These are phyloP conservation scores for Lipomyces anomalus DNA, from an alignment of 805 yeast genomes.

Conservation along the genomic window DNA sequence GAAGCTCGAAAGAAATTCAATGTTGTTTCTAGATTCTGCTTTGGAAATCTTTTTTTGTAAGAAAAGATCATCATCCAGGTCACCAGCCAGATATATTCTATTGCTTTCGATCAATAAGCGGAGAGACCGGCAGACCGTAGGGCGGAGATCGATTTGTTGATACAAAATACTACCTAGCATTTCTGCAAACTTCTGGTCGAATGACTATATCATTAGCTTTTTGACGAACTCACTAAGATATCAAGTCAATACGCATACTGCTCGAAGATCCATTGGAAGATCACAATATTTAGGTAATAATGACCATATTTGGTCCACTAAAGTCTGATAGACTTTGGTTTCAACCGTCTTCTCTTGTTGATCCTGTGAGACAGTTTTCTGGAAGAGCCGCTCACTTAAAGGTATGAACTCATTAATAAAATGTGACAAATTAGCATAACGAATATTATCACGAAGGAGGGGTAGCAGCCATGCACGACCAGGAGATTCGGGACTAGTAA, in stretches of 20 bases:
- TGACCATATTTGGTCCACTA: slow-evolving; percentile 89
- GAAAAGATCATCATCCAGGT: slow-evolving; percentile 49
- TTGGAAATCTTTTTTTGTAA: slow-evolving; percentile 54
- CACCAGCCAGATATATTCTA: slow-evolving; percentile 53
- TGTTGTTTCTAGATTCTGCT: slow-evolving; percentile 47
- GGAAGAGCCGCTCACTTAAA: slow-evolving; percentile 34
- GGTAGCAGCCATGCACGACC: slow-evolving; percentile 97
- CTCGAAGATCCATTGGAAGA: slow-evolving; percentile 68
- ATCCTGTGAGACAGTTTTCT: slow-evolving; percentile 25
- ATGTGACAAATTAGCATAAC: slow-evolving; percentile 60
- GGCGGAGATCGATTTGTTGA: slow-evolving; percentile 67
- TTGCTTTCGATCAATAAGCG: slow-evolving; percentile 74
- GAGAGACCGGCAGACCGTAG: slow-evolving; percentile 75
- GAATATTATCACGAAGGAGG: slow-evolving; percentile 76
- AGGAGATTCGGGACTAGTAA: slow-evolving; percentile 38
- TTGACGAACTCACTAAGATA: too few relatives aligned
- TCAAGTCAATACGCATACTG: too few relatives aligned
- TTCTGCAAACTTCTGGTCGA: slow-evolving; percentile 74
- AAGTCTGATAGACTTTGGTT: slow-evolving; percentile 72
- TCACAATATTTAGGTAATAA: slow-evolving; percentile 84
- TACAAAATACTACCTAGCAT: slow-evolving; percentile 68
- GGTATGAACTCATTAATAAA: slow-evolving; percentile 66
- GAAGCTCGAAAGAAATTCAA: slow-evolving; percentile 53
- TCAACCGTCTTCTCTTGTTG: slow-evolving; percentile 53
- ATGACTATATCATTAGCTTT: too few relatives aligned